Evolutionary conservation across 768 basidiomycete genomes (phyloP).

Genomic region (Pisolithus albus): DNA sequence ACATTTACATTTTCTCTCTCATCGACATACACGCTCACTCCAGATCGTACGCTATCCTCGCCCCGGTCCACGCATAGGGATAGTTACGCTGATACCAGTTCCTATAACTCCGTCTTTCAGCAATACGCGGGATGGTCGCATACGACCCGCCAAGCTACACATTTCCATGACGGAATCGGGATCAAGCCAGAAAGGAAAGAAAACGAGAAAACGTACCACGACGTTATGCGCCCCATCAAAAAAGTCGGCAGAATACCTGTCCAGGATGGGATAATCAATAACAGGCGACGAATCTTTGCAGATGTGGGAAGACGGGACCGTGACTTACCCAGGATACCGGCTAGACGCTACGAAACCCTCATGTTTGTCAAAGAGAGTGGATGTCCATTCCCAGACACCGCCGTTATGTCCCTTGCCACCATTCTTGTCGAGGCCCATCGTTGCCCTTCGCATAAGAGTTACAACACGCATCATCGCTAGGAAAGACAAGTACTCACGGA

Average conservation of each 20-base stretch:
- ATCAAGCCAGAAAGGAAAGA: not conserved
- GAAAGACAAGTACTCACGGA: constrained; percentile 50
- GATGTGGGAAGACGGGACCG: not conserved
- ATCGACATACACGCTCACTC: not conserved
- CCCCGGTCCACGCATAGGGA: constrained; percentile 84
- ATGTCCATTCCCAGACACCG: constrained; percentile 99
- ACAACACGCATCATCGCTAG: not conserved
- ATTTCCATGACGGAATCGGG: not conserved
- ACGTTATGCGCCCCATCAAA: constrained; percentile 83
- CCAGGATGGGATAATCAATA: not conserved
- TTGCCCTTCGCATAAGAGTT: constrained; percentile 41
- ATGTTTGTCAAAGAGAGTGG: constrained; percentile 60
- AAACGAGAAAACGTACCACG: constrained; percentile 53
- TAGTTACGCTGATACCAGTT: constrained; percentile 96
- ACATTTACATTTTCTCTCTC: too few species aligned
- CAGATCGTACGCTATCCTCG: constrained; percentile 53
- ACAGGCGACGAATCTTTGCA: not conserved
- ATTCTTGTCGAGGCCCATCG: constrained; percentile 47
- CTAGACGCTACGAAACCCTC: constrained; percentile 71
- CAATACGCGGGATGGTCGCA: constrained; percentile 76
- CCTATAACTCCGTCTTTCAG: constrained; percentile 65
- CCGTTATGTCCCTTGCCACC: constrained; percentile 76
- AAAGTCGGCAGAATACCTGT: constrained; percentile 80
- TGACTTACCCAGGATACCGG: constrained; percentile 77
- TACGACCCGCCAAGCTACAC: constrained; percentile 84